Base-by-base conservation (phyloP, 805 yeast genomes). In the Cyberlindnera xishuangbannaensis region DNA sequence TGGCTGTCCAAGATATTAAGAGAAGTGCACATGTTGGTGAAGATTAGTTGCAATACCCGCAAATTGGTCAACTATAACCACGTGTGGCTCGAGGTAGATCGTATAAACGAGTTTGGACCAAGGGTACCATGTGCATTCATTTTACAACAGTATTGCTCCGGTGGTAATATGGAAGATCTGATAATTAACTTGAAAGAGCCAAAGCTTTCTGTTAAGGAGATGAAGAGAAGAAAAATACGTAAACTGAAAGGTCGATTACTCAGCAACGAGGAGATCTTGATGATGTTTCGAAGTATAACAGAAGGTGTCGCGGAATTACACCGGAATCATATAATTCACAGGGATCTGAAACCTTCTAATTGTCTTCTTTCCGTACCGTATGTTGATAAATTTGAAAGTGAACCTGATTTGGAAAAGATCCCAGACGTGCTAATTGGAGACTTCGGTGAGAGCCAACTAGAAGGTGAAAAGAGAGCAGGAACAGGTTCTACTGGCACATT, bases 291-390 rank as follows among this genome's bases (percentile, higher is more conserved):
- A 28, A 94, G 85, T 52, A 71, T 85, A 1, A 70, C 76, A 1
- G 63, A 65, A 21, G 96, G 95, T 0, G 77, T 87, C 10, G 58
- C 67, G 26, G 82, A 82, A 51, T 61, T 87, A 34, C 96, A 87
- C 52, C 61, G 64, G 7, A 71, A 76, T 37, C 85, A 86, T 18
- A 76, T 86, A 19, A 71, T 87, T n/a, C 96, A 87, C 51, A 66
- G 96, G 19, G 96, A 87, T 55, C 63, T 87, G 41, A 87, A 87
- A 48, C 96, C 96, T 0, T 83, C 95, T 1, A 87, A 87, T 48
- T 85, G 95, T 58, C 62, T 87, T 18, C 58, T 87, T 30, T 36
- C 63, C 2, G 44, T 48, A 4, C 40, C 45, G 17, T 59, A 52
- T 16, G 14, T 44, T 9, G 34, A 41, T 9, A 40, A 39, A 17